These are phyloP conservation scores for Candida namnaoensis DNA, from an alignment of 805 yeast species.

Conservation along the genomic window DNA sequence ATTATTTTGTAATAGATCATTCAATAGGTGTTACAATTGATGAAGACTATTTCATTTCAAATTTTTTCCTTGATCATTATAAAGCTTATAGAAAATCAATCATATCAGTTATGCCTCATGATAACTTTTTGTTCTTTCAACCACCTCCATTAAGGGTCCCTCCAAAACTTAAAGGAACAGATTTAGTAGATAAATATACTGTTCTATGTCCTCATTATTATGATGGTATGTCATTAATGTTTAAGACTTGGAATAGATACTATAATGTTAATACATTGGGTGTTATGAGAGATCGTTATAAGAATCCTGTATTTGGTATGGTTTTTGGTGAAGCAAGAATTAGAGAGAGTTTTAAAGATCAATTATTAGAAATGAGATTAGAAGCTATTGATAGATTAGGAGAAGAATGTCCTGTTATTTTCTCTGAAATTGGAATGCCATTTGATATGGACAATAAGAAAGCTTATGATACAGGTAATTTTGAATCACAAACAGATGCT, in stretches of 20 bases:
- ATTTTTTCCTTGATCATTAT: slow-evolving; percentile 59
- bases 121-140: slow-evolving; percentile 57
- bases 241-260: slow-evolving; percentile 76
- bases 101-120: slow-evolving; percentile 32
- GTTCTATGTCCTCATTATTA: slow-evolving; percentile 86
- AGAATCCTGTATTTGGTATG: slow-evolving; percentile 62
- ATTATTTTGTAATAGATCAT: slow-evolving; percentile 41
- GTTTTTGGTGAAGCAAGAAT: slow-evolving; percentile 80
- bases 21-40: slow-evolving; percentile 31
- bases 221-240: slow-evolving; percentile 91
- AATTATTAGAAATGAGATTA: slow-evolving; percentile 52
- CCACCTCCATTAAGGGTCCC: slow-evolving; percentile 78
- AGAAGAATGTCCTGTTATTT: slow-evolving; percentile 53
- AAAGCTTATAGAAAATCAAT: slow-evolving; percentile 37
- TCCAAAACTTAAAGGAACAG: slow-evolving; percentile 45
- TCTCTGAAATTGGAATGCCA: slow-evolving; percentile 97
- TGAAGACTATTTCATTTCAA: slow-evolving; percentile 51
- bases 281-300: slow-evolving; percentile 68
- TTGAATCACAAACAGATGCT: slow-evolving; percentile 68
- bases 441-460: slow-evolving; percentile 83
- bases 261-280: slow-evolving; percentile 90
- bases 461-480: slow-evolving; percentile 62
- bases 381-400: slow-evolving; percentile 67
- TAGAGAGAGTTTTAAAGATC: slow-evolving; percentile 60
- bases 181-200: slow-evolving; percentile 52